Evolutionary conservation across 2,329 filamentous ascomycete genomes (phyloP).

Genomic region (Knufia fluminis): DNA sequence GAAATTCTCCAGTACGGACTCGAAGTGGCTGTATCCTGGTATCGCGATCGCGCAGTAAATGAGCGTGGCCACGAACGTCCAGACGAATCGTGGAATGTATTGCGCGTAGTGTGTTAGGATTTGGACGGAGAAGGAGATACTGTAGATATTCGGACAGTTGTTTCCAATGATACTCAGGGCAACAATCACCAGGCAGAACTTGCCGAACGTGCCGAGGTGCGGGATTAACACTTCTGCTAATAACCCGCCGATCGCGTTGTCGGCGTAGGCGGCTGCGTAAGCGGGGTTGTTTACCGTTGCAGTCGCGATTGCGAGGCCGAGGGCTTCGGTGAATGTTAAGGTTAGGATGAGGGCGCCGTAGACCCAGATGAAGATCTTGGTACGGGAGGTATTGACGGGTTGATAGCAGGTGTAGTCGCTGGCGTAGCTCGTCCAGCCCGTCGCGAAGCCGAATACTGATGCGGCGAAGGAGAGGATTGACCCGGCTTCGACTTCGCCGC

Average conservation of each 20-base stretch:
- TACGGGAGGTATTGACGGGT: constrained; percentile 49
- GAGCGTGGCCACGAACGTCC: constrained; percentile 40
- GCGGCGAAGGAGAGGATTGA: constrained; percentile 56
- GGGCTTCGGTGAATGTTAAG: constrained; percentile 63
- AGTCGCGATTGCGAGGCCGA: constrained; percentile 61
- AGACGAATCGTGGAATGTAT: constrained; percentile 35
- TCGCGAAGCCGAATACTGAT: constrained; percentile 58
- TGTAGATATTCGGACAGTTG: constrained; percentile 67
- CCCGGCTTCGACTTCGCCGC: constrained; percentile 52
- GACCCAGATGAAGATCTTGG: constrained; percentile 59
- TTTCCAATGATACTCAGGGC: constrained; percentile 60
- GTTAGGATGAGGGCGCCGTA: constrained; percentile 61
- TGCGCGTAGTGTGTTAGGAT: constrained; percentile 49
- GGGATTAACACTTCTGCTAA: constrained; percentile 56
- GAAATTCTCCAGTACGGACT: constrained; percentile 58
- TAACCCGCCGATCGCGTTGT: constrained; percentile 56
- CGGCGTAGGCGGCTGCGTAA: constrained; percentile 47
- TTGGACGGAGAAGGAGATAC: constrained; percentile 57
- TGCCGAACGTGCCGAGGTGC: constrained; percentile 57
- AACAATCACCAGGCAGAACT: constrained; percentile 61
- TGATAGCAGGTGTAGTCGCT: constrained; percentile 78
- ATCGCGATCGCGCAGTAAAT: constrained; percentile 62
- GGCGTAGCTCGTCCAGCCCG: constrained; percentile 65
- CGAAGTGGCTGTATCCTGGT: constrained; percentile 58
- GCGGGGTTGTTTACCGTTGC: constrained; percentile 49